Evolutionary conservation across 1,284 basidiomycete species (phyloP).

Genomic region (Takashimella tepidaria): DNA sequence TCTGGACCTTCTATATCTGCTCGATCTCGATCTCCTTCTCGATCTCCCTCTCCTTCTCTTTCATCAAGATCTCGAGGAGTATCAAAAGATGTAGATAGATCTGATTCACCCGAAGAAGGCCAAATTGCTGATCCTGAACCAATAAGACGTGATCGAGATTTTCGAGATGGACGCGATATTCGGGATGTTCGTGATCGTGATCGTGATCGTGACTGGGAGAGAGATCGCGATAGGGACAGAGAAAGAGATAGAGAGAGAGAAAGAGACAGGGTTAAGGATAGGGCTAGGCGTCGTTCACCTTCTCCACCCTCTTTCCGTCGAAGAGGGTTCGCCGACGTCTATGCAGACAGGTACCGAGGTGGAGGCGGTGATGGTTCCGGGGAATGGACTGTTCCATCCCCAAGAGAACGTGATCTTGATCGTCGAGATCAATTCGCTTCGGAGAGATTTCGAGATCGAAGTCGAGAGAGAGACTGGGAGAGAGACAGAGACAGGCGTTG

Average conservation of each 20-base stretch:
- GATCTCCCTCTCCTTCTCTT: neutral
- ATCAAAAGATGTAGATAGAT: constrained; percentile 5
- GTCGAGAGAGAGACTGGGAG: neutral
- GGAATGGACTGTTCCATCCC: neutral
- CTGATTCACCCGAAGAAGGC: constrained; percentile 39
- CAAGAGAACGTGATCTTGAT: neutral
- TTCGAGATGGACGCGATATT: neutral
- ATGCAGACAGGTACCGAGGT: constrained; percentile 8
- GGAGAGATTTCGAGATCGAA: neutral
- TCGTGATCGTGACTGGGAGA: neutral
- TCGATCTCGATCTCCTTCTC: neutral
- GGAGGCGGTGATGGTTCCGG: neutral
- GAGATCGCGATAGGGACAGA: constrained; percentile 2
- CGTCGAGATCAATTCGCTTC: too few relatives aligned
- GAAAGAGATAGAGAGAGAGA: neutral
- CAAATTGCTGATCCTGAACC: constrained; percentile 33
- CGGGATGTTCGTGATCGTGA: neutral
- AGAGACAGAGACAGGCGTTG: constrained; percentile 10
- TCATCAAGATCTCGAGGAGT: neutral
- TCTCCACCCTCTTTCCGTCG: neutral
- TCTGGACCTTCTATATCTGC: neutral
- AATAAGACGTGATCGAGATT: constrained; percentile 2
- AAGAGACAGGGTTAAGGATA: constrained; percentile 1
- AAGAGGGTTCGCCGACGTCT: constrained; percentile 2
- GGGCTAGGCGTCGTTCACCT: neutral